Evolutionary conservation across 208 protist species (phyloP), one percentile per base, ranked within the genome.

Genomic region (Trypanosomatidae sp.): DNA sequence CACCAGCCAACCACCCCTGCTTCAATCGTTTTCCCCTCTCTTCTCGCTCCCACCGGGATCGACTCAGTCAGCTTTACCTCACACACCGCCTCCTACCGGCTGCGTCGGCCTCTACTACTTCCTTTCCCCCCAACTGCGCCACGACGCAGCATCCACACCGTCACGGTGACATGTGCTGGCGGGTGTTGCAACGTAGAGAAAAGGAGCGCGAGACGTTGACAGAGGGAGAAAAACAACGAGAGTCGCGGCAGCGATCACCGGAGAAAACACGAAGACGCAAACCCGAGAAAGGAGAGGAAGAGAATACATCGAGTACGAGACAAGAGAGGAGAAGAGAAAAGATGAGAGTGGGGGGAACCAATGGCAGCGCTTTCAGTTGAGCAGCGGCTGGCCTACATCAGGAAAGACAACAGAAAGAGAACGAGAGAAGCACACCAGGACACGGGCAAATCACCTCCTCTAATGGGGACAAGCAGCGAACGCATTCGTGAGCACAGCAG

Each of bases 261-360:
- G 46, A 49, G 46, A 49, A 19, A 10, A 49, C 9, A 49, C 15
- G 15, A 62, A 62, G 56, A n/a, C 9, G 30, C 28, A 62, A 10
- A 10, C 28, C 28, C 12, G 59, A 43, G 59, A 41, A 33, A 15
- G 33, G 33, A 41, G 62, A 46, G 12, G n/a, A 30, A 41, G 33
- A 41, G 39, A 6, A 25, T 55, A 55, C 50, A 55, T 19, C 50
- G 50, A n/a, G 22, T 55, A n/a, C 22, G 22, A 55, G 10, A n/a
- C 25, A 6, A 8, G 22, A 22, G 22, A 53, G 7, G 7, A 7
- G 50, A 62, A 9, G 53, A 1, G 2, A 60, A 56, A 69, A 52
- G n/a, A 70, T 5, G 28, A 44, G 22, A 72, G 58, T 25, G 66
- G 73, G 62, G 68, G 72, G 44, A 55, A 80, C 49, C 56, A 79